Base-by-base conservation (phyloP, 345 rosid genomes). In the Mallotus nudiflorus region DNA sequence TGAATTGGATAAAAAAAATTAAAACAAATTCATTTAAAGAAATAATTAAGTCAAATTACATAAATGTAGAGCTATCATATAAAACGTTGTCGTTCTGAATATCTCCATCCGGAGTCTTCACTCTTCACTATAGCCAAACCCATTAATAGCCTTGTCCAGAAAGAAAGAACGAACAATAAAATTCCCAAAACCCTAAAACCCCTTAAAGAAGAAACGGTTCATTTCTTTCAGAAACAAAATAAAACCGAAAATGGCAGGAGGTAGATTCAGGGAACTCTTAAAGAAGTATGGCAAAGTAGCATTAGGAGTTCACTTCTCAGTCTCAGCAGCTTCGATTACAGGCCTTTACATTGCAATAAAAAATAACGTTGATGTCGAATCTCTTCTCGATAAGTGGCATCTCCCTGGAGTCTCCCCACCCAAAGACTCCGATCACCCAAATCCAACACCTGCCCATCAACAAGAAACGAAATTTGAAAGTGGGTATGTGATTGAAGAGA, bases 251-350 rank as follows among this genome's bases (percentile, higher is more conserved):
- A 66, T 66, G 70, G 58, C 70, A 0, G 75, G 80, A 65, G 85
- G 77, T 33, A 77, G 88, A 63, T 78, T 93, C 75, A 93, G 82
- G 73, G 90, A 89, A 80, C 71, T 91, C 24, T 51, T 93, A 22
- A 91, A 84, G 82, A 93, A 89, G 77, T 93, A 93, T 81, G 97
- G 98, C 0, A 93, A 91, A 66, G 98, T 93, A 8, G 97, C 91
- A 5, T 48, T 93, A 7, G 98, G 93, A 6, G 97, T 91, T 19
- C 97, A 91, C 71, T 83, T 79, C 71, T 74, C 96, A 5, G 94
- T 91, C 67, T 93, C 97, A 1, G 94, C 85, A 9, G 91, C 76
- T 40, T 84, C 97, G 3, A 74, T 91, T 33, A 72, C 90, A 35
- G 92, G 97, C 64, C 88, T 93, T 58, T 91, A 85, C 78, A 69